Percentiles rank a stretch among this genome's conserved stretches.
These are phyloP conservation scores for Beverwykella pulmonaria DNA, from an alignment of 495 filamentous ascomycete species.

Conservation along the genomic window DNA sequence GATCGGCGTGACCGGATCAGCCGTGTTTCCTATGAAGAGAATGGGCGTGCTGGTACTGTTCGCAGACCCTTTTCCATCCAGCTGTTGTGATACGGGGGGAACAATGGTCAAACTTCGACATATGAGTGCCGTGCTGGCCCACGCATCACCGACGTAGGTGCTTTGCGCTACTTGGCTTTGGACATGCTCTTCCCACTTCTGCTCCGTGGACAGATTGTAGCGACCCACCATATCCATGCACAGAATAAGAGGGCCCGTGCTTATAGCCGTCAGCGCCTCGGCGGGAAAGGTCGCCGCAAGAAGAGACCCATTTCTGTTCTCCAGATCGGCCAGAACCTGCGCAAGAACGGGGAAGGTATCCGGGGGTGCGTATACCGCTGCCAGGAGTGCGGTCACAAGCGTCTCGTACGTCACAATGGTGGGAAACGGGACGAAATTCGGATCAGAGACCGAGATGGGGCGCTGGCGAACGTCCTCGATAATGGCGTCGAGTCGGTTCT, in stretches of 20 bases:
- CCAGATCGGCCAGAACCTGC: slow-evolving; percentile 55
- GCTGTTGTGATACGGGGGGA: slow-evolving; percentile 59
- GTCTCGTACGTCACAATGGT: slow-evolving; percentile 39
- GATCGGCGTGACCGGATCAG: slow-evolving; percentile 60
- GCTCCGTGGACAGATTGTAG: slow-evolving; percentile 55
- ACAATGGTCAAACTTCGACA: slow-evolving; percentile 49
- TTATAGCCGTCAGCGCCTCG: background rate
- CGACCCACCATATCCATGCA: slow-evolving; percentile 64
- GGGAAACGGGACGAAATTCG: slow-evolving; percentile 14
- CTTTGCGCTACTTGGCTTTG: slow-evolving; percentile 42
- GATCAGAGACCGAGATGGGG: slow-evolving; percentile 53
- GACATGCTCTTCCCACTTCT: slow-evolving; percentile 51
- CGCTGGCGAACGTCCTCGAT: slow-evolving; percentile 29
- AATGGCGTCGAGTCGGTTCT: slow-evolving; percentile 41
- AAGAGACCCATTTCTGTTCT: slow-evolving; percentile 52
- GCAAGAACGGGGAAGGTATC: slow-evolving; percentile 60
- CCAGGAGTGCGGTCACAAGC: slow-evolving; percentile 45
- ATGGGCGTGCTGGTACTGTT: slow-evolving; percentile 50
- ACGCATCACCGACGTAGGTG: slow-evolving; percentile 60
- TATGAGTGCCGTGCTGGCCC: slow-evolving; percentile 7
- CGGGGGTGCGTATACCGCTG: slow-evolving; percentile 61
- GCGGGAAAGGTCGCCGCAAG: background rate
- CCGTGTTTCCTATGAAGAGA: slow-evolving; percentile 57
- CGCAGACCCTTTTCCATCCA: slow-evolving; percentile 51
- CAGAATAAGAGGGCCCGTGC: background rate